These are phyloP conservation scores for Cucumis sativus DNA, from an alignment of 306 rosid species.

Conservation along the genomic window DNA sequence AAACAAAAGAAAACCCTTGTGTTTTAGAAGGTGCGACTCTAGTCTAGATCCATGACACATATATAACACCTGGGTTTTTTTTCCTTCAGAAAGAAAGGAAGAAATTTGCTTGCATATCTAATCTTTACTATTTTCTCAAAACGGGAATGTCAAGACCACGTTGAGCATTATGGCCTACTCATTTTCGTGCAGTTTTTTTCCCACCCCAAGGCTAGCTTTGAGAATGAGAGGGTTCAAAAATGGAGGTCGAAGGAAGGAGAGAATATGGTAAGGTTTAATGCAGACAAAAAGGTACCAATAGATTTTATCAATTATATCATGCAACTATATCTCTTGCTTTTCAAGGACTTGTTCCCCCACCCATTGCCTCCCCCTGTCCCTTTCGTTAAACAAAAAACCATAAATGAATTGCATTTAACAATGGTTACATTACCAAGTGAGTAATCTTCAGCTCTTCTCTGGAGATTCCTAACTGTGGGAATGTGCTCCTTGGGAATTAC, in stretches of 20 bases:
- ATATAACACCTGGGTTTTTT: not conserved
- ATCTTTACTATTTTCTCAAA: not conserved
- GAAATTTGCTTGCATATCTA: not conserved
- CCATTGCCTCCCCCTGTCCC: not conserved
- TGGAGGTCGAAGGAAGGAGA: not conserved
- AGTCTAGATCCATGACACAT: not conserved
- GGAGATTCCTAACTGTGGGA: conserved; percentile 45
- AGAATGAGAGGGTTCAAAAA: not conserved
- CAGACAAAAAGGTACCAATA: not conserved
- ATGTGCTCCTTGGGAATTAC: conserved; percentile 52
- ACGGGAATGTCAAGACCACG: not conserved
- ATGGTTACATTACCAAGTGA: conserved; percentile 34
- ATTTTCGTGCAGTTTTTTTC: not conserved
- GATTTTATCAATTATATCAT: not conserved
- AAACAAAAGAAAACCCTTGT: not conserved
- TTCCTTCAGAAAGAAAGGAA: not conserved
- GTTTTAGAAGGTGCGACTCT: not conserved
- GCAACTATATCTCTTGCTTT: not conserved
- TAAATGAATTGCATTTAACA: not conserved
- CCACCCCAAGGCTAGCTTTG: not conserved
- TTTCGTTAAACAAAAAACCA: not conserved
- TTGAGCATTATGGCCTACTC: not conserved
- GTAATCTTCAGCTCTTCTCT: conserved; percentile 36
- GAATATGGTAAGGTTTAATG: not conserved
- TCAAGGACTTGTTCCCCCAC: not conserved